Evolutionary conservation across 371 early-diverging fungal species (phyloP).

Genomic region (Thermomucor indicae-seudaticae): DNA sequence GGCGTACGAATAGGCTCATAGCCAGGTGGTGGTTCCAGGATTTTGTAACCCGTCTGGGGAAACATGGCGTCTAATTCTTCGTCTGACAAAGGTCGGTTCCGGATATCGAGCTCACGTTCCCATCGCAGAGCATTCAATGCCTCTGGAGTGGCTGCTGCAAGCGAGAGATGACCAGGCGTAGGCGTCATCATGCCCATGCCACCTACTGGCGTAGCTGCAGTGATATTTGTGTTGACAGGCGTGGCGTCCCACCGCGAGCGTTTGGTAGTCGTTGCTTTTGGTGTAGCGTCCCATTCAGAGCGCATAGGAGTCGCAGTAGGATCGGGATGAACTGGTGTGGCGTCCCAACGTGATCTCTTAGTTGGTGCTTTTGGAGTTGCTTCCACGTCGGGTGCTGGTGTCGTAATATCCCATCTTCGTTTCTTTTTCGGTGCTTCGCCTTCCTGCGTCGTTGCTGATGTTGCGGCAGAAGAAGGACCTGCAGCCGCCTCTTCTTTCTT

Average conservation of each 20-base stretch:
- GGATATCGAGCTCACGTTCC: conserved; percentile 82
- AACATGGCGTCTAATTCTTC: conserved; percentile 94
- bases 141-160: conserved; percentile 82
- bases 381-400: conserved; percentile 61
- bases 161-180: conserved; percentile 48
- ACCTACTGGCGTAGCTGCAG: conserved; percentile 73
- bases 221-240: conserved; percentile 54
- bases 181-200: conserved; percentile 77
- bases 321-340: conserved; percentile 66
- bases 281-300: conserved; percentile 74
- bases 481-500: conserved; percentile 56
- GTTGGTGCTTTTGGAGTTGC: conserved; percentile 57
- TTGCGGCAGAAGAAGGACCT: conserved; percentile 23
- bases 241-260: conserved; percentile 85
- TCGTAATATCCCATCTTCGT: conserved; percentile 86
- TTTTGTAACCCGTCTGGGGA: conserved; percentile 87
- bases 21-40: conserved; percentile 84
- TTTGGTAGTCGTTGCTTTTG: conserved; percentile 38
- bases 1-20: conserved; percentile 96
- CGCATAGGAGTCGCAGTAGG: conserved; percentile 27
- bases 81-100: conserved; percentile 85
- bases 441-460: conserved; percentile 16
- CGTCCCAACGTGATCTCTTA: conserved; percentile 81
- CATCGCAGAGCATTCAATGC: conserved; percentile 70
- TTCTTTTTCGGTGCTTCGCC: conserved; percentile 51